Evolutionary conservation across 805 yeast genomes (phyloP).

Genomic region (Candida ipomoeae): DNA sequence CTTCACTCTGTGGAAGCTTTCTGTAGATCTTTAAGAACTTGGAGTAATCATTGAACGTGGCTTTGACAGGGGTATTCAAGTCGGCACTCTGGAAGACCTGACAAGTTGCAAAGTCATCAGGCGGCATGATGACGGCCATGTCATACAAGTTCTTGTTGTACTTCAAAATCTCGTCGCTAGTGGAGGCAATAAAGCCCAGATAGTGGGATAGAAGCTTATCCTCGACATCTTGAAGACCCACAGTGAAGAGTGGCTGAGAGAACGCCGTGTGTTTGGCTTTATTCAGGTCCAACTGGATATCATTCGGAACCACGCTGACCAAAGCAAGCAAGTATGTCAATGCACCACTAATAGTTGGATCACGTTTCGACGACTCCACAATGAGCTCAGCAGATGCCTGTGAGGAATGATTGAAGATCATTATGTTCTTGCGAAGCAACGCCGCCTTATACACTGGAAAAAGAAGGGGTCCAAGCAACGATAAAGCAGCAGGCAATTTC

Average conservation of each 20-base stretch:
- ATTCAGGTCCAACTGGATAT: slow-evolving; percentile 29
- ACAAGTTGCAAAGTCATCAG: slow-evolving; percentile 9
- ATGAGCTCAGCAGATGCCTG: slow-evolving; percentile 8
- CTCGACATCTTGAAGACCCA: slow-evolving; percentile 54
- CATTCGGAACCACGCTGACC: slow-evolving; percentile 61
- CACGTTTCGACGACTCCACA: slow-evolving; percentile 9
- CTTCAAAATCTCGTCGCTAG: slow-evolving; percentile 63
- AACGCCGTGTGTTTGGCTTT: slow-evolving; percentile 15
- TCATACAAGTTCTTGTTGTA: slow-evolving; percentile 53
- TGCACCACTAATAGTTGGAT: slow-evolving; percentile 29
- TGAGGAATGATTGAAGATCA: slow-evolving; percentile 26
- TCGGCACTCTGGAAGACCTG: slow-evolving; percentile 10
- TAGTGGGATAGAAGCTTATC: slow-evolving; percentile 19
- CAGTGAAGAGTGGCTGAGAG: slow-evolving; percentile 54
- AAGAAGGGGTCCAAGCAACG: slow-evolving; percentile 58
- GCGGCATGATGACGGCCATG: slow-evolving; percentile 27
- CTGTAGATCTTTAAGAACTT: slow-evolving; percentile 33
- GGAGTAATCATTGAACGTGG: slow-evolving; percentile 36
- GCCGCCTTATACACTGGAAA: slow-evolving; percentile 63
- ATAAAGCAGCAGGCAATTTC: slow-evolving; percentile 42
- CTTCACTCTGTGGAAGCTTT: slow-evolving; percentile 15
- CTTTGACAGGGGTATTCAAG: slow-evolving; percentile 17
- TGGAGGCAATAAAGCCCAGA: slow-evolving; percentile 53
- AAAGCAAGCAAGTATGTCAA: slow-evolving; percentile 57
- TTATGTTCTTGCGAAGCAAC: slow-evolving; percentile 51